These are phyloP conservation scores for Sungouiozyma intestinalis DNA, from an alignment of 805 yeast species.

Conservation along the genomic window DNA sequence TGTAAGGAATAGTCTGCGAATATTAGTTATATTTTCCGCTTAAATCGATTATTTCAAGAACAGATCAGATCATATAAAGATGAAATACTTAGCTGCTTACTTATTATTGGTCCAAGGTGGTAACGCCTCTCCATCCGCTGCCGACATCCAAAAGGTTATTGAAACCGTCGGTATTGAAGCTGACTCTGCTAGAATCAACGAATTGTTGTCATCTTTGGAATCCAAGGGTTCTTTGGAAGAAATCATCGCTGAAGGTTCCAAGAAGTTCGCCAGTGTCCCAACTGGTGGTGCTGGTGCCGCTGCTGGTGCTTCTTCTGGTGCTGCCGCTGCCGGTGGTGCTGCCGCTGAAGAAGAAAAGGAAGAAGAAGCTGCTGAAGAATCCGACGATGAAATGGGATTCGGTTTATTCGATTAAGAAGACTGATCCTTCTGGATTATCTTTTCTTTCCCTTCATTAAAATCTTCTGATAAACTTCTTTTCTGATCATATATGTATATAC, in stretches of 20 bases:
- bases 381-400: slow-evolving; percentile 77
- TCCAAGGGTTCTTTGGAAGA: slow-evolving; percentile 69
- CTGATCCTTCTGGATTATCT: neutral
- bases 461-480: neutral
- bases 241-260: slow-evolving; percentile 48
- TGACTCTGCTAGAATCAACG: slow-evolving; percentile 63
- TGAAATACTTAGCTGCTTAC: slow-evolving; percentile 93
- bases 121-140: slow-evolving; percentile 70
- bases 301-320: slow-evolving; percentile 37
- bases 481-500: slow-evolving; percentile 3
- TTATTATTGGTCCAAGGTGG: slow-evolving; percentile 83
- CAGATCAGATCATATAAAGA: slow-evolving; percentile 23
- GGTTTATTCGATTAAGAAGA: slow-evolving; percentile 74
- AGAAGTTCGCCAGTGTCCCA: slow-evolving; percentile 36
- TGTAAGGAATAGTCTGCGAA: slow-evolving; percentile 31
- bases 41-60: slow-evolving; percentile 30
- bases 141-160: slow-evolving; percentile 62
- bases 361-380: slow-evolving; percentile 56
- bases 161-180: slow-evolving; percentile 73
- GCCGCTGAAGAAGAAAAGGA: slow-evolving; percentile 49
- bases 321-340: slow-evolving; percentile 36
- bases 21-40: slow-evolving; percentile 17
- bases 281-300: slow-evolving; percentile 35
- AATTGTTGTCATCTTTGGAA: slow-evolving; percentile 65
- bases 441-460: neutral